These are phyloP conservation scores for Pilatotrama ljubarskyi DNA, from an alignment of 768 basidiomycete species.

Conservation along the genomic window DNA sequence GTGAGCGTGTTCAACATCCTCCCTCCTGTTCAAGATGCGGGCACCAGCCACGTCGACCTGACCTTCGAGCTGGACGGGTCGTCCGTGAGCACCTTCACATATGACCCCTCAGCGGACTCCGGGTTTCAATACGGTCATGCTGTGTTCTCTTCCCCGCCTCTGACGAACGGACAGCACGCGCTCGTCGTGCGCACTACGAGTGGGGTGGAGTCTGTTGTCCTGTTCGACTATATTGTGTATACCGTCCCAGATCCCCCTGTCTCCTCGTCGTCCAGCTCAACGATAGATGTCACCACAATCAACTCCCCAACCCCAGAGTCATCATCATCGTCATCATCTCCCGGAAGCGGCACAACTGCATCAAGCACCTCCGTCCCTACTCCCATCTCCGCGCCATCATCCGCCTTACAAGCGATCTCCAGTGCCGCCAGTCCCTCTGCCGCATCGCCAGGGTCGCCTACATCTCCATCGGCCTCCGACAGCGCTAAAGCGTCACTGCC, in stretches of 20 bases:
- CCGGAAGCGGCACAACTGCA: background rate
- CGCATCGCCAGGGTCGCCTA: too few species aligned
- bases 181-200: background rate
- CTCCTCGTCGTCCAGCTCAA: background rate
- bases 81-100: background rate
- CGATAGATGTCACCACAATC: background rate
- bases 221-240: conserved; percentile 14
- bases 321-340: background rate
- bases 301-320: too few species aligned
- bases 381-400: background rate
- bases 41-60: background rate
- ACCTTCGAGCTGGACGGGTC: conserved; percentile 8
- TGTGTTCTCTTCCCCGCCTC: background rate
- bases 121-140: background rate
- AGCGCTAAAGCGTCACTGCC: too few species aligned
- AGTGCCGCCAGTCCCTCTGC: background rate
- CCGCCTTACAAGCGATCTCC: background rate
- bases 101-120: background rate
- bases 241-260: background rate
- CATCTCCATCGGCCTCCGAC: too few species aligned
- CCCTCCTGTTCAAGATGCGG: background rate
- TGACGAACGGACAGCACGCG: background rate
- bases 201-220: background rate
- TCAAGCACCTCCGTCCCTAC: background rate
- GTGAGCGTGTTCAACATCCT: conserved; percentile 13